phyloP scores from a whole-genome alignment of 305 asterid genomes.

The Fraxinus sp. region DNA sequence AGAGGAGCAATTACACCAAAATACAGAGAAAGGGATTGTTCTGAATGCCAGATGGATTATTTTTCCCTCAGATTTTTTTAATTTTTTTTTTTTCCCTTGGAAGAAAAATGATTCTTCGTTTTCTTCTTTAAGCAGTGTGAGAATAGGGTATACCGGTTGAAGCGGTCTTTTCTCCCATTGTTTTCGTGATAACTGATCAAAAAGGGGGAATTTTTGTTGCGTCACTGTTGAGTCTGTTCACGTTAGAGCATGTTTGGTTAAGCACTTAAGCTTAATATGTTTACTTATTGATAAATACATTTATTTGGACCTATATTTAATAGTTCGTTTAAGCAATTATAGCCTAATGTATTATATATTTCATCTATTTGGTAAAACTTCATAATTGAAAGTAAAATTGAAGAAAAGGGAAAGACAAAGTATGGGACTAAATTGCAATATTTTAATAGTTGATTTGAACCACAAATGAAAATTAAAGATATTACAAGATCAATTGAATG shows the following conservation, averaged over 20 bases:
- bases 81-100: background rate
- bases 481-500: no score
- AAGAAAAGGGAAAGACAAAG: no score
- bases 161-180: background rate
- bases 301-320: no score
- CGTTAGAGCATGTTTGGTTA: background rate
- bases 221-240: background rate
- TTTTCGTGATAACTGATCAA: background rate
- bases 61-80: background rate
- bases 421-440: no score
- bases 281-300: no score
- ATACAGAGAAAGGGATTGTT: background rate
- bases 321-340: no score
- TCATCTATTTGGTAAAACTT: no score
- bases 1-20: background rate
- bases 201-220: background rate
- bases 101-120: background rate
- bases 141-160: background rate
- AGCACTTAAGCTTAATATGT: background rate
- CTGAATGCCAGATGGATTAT: background rate
- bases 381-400: no score
- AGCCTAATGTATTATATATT: no score
- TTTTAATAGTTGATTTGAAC: no score
- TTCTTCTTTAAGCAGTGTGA: background rate
- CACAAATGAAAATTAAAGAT: no score